Evolutionary conservation across 306 rosid species (phyloP), one percentile per base, ranked within the genome.

Genomic region (Pyrus betulifolia): DNA sequence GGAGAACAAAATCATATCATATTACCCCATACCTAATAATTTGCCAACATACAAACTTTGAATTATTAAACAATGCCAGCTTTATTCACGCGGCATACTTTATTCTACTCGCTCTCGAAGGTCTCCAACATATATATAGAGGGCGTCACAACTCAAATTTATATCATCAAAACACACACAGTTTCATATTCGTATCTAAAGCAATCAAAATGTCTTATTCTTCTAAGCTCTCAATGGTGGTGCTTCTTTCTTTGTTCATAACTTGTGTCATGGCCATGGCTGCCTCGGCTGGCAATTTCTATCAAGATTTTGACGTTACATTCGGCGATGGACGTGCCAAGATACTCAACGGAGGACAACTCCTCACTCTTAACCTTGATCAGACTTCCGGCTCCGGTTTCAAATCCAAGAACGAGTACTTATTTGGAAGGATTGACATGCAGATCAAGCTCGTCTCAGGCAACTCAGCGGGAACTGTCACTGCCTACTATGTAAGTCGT

Each of bases 391-490:
- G 98, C 17, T 93, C 97, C 22, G 98, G 98, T 66, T 90, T 93
- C 51, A 71, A 82, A 52, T 91, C 98, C 30, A 93, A 91, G 81
- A 72, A 58, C 27, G 83, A 90, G 55, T 93, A 86, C 80, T 71
- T 88, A 0, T 88, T 91, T 59, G 97, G 93, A 2, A 90, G 94
- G 46, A 83, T 91, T 54, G 94, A 91, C 76, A 86, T 93, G 86
- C 94, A 91, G 71, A 89, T 93, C 79, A 93, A 87, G 86, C 87
- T 93, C 0, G 98, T 93, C 42, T 77, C 94, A 27, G 96, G 97
- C 9, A 88, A 93, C 82, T 93, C 97, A 15, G 97, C 98, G 58
- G 97, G 96, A 86, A 93, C 97, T 28, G 96, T 91, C 79, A 91
- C 98, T 63, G 81, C 98, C 27, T 91, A 79, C 42, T 91, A 94